Base-by-base conservation (phyloP, 2,329 filamentous ascomycete genomes). In the Malbranchea zuffiana region DNA sequence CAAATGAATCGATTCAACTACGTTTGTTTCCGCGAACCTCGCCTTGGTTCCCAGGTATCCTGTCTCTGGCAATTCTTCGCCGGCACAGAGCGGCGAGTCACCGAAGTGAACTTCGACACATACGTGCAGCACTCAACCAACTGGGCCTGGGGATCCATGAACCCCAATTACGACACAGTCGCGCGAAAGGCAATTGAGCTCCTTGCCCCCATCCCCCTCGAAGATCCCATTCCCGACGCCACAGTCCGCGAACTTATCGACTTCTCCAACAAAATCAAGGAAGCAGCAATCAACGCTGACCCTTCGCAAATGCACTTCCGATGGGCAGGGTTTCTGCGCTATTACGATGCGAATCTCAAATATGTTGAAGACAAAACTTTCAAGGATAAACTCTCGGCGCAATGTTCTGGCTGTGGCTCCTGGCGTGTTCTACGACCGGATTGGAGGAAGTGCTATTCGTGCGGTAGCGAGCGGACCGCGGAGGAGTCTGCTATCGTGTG, bases 1-100 rank as follows among this genome's bases (percentile, higher is more conserved):
- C 44, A 42, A 10, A 49, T 51, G 47, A 50, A 51, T 27, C 30
- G 44, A 3, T 50, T 51, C 32, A 47, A 50, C 18, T 50, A 51
- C 19, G 19, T 45, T 8, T 45, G 41, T 15, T 47, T 51, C 37
- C 44, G 47, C 8, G 41, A 42, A 13, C 48, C 48, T 2, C 25
- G 34, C 5, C 39, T 45, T 5, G 48, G 47, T 3, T 45, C 47
- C 6, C 15, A 45, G 2, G 49, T 47, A 6, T 43, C 48, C 5
- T 37, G 35, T 21, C 26, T 51, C 10, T 50, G 48, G 48, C 45
- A 49, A 15, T 49, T 49, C 20, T 30, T 50, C 1, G 25, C 35
- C 3, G 35, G 35, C 7, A 12, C 32, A 12, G 35, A 37, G 35
- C 35, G 35, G 7, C 7, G 18, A n/a, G n/a, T 30, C 5, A 17